Base-by-base conservation (phyloP, 441 rosid species). In the Pelargonium citronellum region DNA sequence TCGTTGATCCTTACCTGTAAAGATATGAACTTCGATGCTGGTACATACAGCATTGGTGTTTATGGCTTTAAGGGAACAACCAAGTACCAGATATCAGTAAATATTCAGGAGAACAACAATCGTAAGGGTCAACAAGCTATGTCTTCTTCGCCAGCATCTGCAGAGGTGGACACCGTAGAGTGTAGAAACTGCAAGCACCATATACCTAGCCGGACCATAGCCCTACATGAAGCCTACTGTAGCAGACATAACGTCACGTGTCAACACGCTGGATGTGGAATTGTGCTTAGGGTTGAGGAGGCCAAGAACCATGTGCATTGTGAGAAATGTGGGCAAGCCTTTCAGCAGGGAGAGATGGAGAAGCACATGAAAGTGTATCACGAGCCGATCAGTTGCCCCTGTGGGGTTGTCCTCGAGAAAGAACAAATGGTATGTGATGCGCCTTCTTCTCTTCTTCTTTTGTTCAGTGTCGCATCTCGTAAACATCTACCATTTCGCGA, bases 301-400 rank as follows among this genome's bases (percentile, higher is more conserved):
- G 89, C 89, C 55, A 80, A 81, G 76, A 86, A 83, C 74, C 96
- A 89, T 76, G 69, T 83, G 37, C 97, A 89, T 67, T 87, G 96
- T 37, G 85, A 86, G 24, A 89, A 87, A 72, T 95, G 99, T 64
- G 97, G 96, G 69, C 80, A 86, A 78, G 88, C 91, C 12, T 82
- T 90, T 74, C 99, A 91, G 51, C 75, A 17, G 15, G 87, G 78
- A 65, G 99, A 95, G 85, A 84, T 95, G 84, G 94, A 90, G 79
- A 95, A 95, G 82, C 99, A 91, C 73, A 72, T 89, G 88, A 90
- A 88, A 82, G 95, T 91, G 73, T 90, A 87, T 69, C 99, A 91
- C 17, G 97, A 91, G 75, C 95, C 97, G 4, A 80, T 82, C 72
- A 80, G 69, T 47, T 93, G 97, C 73, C 86, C 91, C 8, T 91